Evolutionary conservation across 192 early-diverging fungal genomes (phyloP).

Genomic region (Podila verticillata): DNA sequence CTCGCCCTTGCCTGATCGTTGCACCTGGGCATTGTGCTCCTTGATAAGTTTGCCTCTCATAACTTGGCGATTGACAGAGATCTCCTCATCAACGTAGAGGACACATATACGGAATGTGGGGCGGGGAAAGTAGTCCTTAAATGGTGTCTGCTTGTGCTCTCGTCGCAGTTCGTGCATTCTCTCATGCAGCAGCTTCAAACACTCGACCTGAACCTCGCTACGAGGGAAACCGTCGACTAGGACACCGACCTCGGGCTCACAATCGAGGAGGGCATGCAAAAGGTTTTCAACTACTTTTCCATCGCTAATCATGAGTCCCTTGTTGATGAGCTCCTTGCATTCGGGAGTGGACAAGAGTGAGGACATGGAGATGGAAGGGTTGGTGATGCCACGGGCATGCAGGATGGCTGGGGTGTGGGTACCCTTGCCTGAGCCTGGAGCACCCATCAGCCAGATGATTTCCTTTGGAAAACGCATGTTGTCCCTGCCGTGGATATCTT

Average conservation of each 20-base stretch:
- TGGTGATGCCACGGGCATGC: constrained; percentile 64
- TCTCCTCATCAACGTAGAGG: constrained; percentile 67
- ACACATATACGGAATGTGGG: constrained; percentile 67
- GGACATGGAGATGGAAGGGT: constrained; percentile 65
- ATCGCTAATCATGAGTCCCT: constrained; percentile 66
- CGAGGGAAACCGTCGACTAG: constrained; percentile 67
- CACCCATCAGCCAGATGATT: constrained; percentile 69
- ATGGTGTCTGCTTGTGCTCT: constrained; percentile 60
- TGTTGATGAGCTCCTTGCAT: constrained; percentile 66
- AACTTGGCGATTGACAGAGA: constrained; percentile 62
- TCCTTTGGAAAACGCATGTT: constrained; percentile 65
- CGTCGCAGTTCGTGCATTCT: constrained; percentile 62
- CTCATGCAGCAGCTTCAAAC: constrained; percentile 62
- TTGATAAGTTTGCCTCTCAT: constrained; percentile 56
- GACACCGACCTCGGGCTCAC: constrained; percentile 62
- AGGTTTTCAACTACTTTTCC: constrained; percentile 63
- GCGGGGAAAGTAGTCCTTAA: constrained; percentile 62
- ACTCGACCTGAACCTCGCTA: constrained; percentile 67
- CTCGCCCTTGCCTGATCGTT: constrained; percentile 61
- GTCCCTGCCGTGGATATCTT: constrained; percentile 59
- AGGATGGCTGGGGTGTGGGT: constrained; percentile 66
- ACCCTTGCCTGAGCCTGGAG: constrained; percentile 67
- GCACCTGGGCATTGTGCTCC: constrained; percentile 60
- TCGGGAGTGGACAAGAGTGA: constrained; percentile 61
- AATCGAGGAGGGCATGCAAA: constrained; percentile 59